Evolutionary conservation across 2,329 filamentous ascomycete genomes (phyloP).

Genomic region (Chrysosporium queenslandicum): DNA sequence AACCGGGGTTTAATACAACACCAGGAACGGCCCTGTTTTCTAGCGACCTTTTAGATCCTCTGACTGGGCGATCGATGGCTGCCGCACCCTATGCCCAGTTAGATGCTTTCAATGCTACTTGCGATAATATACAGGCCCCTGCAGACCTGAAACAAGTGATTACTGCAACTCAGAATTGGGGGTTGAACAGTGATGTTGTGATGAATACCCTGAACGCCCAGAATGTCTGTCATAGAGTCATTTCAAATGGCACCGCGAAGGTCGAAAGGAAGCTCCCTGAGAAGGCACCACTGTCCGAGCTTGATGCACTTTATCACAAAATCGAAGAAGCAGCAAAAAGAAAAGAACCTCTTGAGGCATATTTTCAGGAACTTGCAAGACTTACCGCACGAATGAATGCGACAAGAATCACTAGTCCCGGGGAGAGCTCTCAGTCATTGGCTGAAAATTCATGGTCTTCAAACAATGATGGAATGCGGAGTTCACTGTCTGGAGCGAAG

Average conservation of each 20-base stretch:
- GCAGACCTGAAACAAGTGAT: not conserved
- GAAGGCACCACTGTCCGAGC: slow-evolving; percentile 19
- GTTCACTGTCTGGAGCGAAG: not conserved
- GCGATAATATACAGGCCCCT: not conserved
- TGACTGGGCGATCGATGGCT: not conserved
- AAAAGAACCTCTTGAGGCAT: slow-evolving; percentile 22
- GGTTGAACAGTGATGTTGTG: not conserved
- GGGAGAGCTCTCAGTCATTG: not conserved
- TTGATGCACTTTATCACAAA: slow-evolving; percentile 24
- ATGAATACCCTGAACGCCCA: not conserved
- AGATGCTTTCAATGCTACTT: slow-evolving; percentile 1
- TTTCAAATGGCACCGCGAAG: not conserved
- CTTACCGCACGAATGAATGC: slow-evolving; percentile 14
- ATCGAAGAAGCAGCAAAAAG: slow-evolving; percentile 26
- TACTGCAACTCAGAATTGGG: slow-evolving; percentile 1
- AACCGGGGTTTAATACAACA: not conserved
- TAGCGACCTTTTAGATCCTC: not conserved
- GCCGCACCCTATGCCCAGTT: not conserved
- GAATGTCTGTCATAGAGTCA: not conserved
- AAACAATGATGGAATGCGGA: not conserved
- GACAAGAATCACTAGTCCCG: not conserved
- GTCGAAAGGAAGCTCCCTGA: too few species aligned
- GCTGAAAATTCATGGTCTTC: not conserved
- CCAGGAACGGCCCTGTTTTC: not conserved
- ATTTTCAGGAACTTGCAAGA: slow-evolving; percentile 24